Conservation (phyloP, 768 basidiomycete genomes). For the Lactifluus volemus region DNA sequence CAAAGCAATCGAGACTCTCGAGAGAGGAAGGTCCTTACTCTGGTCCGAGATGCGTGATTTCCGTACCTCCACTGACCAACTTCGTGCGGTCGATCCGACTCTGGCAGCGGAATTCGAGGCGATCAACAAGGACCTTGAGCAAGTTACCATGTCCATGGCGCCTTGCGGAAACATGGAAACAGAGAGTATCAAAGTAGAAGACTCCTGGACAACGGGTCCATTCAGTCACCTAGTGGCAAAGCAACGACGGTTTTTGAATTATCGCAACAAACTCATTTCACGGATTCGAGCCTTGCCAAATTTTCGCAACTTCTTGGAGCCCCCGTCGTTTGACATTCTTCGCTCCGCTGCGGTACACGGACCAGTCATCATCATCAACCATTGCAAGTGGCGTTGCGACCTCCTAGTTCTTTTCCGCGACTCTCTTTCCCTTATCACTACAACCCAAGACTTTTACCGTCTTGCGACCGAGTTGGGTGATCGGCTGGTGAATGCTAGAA, state of each 20-base stretch:
- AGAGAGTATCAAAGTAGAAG: background rate
- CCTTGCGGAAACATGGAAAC: background rate
- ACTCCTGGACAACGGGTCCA: background rate
- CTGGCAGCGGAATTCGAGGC: background rate
- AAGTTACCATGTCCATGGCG: background rate
- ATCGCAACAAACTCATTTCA: background rate
- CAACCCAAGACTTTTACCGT: background rate
- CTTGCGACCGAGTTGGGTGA: background rate
- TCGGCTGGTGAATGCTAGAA: background rate
- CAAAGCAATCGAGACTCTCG: conserved; percentile 6
- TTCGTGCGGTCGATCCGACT: background rate
- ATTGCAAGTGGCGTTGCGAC: background rate
- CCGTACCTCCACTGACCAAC: conserved; percentile 3
- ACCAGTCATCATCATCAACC: conserved; percentile 4
- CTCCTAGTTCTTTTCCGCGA: background rate
- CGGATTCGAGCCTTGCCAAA: background rate
- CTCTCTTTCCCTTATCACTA: background rate
- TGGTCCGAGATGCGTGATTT: conserved; percentile 10
- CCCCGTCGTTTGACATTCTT: background rate
- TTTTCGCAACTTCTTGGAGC: background rate
- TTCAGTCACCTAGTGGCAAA: background rate
- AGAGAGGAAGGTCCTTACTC: conserved; percentile 7
- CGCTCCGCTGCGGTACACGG: background rate
- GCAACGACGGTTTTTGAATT: background rate
- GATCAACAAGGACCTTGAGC: background rate